Evolutionary conservation across 2,329 filamentous ascomycete species (phyloP).

Genomic region (Neonectria hederae): DNA sequence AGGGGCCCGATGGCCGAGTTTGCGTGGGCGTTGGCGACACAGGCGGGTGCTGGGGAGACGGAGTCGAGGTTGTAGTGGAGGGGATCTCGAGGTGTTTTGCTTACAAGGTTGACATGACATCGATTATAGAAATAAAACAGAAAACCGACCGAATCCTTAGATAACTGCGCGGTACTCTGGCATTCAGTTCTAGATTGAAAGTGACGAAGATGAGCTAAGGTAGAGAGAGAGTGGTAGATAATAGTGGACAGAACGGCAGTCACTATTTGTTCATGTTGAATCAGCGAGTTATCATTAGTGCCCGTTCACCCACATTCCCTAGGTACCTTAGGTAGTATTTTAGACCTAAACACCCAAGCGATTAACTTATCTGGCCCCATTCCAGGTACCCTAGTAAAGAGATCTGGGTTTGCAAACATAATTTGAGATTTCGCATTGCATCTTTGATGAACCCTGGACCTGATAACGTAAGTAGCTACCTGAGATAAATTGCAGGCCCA

Average conservation of each 20-base stretch:
- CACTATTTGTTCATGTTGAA: background rate
- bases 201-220: too few species aligned
- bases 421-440: background rate
- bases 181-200: too few species aligned
- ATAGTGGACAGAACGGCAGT: background rate
- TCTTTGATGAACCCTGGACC: too few species aligned
- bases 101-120: background rate
- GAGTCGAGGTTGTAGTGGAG: constrained; percentile 41
- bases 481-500: background rate
- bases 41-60: constrained; percentile 43
- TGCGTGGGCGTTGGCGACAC: constrained; percentile 78
- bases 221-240: background rate
- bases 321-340: too few species aligned
- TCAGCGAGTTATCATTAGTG: background rate
- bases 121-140: background rate
- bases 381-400: background rate
- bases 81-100: background rate
- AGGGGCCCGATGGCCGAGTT: constrained; percentile 78
- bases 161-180: too few species aligned
- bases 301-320: too few species aligned
- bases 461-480: background rate
- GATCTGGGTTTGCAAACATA: background rate
- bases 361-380: background rate
- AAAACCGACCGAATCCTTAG: too few species aligned
- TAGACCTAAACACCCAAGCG: background rate